These are phyloP conservation scores for Leccinum aurantiacum DNA, from an alignment of 768 basidiomycete genomes.

Conservation along the genomic window DNA sequence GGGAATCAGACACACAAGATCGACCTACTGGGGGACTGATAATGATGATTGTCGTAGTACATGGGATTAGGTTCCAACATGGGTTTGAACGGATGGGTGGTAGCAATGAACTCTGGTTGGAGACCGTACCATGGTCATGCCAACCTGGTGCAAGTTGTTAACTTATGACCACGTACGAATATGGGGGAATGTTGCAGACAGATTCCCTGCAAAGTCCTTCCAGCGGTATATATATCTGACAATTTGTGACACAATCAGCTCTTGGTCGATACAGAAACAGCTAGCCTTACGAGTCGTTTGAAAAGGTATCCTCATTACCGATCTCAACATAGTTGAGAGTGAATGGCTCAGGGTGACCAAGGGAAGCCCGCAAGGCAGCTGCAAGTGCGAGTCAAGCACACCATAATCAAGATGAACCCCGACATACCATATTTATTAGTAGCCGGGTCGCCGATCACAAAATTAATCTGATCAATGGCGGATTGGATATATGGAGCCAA, in stretches of 20 bases:
- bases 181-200: constrained; percentile 50
- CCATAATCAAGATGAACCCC: constrained; percentile 12
- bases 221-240: constrained; percentile 53
- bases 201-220: constrained; percentile 45
- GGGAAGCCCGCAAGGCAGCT: constrained; percentile 54
- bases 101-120: constrained; percentile 55
- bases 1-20: not conserved
- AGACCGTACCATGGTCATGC: constrained; percentile 4
- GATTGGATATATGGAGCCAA: constrained; percentile 53
- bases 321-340: constrained; percentile 49
- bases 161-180: constrained; percentile 38
- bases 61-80: constrained; percentile 47
- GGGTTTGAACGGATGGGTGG: constrained; percentile 44
- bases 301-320: constrained; percentile 58
- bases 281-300: constrained; percentile 27
- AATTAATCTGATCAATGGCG: constrained; percentile 62
- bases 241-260: not conserved
- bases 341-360: constrained; percentile 57
- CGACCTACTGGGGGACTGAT: constrained; percentile 44
- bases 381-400: not conserved
- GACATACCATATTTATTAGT: constrained; percentile 36
- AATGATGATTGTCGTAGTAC: constrained; percentile 58
- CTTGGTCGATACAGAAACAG: too few relatives aligned
- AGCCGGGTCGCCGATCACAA: constrained; percentile 54
- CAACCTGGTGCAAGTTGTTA: constrained; percentile 6